Conservation (phyloP, 371 early-diverging fungal genomes). For the Rhizopus arrhizus region DNA sequence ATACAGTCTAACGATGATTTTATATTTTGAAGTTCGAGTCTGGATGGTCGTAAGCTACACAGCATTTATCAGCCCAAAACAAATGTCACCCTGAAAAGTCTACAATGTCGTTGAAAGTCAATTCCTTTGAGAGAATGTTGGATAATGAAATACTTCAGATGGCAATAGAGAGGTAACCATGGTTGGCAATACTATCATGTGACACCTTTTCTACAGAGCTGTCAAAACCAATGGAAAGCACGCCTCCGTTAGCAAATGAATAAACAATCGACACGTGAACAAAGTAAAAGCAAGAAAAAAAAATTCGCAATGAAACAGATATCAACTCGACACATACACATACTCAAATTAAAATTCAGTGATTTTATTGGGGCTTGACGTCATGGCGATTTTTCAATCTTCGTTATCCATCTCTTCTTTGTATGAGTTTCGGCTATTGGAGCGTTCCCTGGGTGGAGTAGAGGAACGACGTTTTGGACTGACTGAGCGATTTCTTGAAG, state of each 20-base stretch:
- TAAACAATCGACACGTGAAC: constrained; percentile 48
- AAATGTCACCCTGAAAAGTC: constrained; percentile 90
- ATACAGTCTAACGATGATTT: constrained; percentile 70
- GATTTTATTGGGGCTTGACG: constrained; percentile 6
- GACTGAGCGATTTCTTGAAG: constrained; percentile 10
- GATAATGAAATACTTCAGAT: constrained; percentile 94
- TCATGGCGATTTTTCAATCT: not conserved
- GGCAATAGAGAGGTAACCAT: constrained; percentile 84
- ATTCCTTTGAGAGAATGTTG: constrained; percentile 65
- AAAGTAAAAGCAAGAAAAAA: not conserved
- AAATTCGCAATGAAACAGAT: constrained; percentile 2
- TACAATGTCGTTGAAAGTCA: constrained; percentile 59
- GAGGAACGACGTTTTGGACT: constrained; percentile 15
- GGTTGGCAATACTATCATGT: constrained; percentile 59
- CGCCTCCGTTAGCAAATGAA: constrained; percentile 59
- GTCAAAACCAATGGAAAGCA: constrained; percentile 74
- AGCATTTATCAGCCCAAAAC: constrained; percentile 95
- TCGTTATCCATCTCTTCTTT: not conserved
- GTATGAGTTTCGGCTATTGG: constrained; percentile 11
- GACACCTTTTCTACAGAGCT: constrained; percentile 66
- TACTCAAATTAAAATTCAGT: constrained; percentile 5
- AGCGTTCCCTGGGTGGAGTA: constrained; percentile 11
- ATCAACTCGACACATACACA: constrained; percentile 1
- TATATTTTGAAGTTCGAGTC: constrained; percentile 82
- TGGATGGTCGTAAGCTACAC: constrained; percentile 72